These are phyloP conservation scores for Eutrema yunnanense DNA, from an alignment of 345 rosid genomes.

Conservation along the genomic window DNA sequence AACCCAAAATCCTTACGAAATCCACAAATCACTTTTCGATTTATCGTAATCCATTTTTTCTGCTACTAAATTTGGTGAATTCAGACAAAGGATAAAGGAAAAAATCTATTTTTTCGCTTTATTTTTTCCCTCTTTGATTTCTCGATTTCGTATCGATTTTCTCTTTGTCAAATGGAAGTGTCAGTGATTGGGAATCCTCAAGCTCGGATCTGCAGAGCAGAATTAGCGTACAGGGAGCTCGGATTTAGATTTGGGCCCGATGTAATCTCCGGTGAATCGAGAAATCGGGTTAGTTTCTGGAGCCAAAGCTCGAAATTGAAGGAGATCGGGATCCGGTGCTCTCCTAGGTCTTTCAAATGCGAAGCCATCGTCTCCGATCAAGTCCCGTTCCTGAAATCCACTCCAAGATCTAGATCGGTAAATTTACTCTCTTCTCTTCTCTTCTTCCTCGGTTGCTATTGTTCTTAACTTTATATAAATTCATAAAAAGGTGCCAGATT, in stretches of 20 bases:
- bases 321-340: conserved; percentile 29
- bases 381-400: conserved; percentile 3
- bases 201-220: conserved; percentile 37
- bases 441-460: background rate
- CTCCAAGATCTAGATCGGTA: conserved; percentile 47
- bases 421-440: background rate
- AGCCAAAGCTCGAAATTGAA: conserved; percentile 28
- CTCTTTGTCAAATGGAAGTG: conserved; percentile 43
- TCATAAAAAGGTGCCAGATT: background rate
- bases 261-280: conserved; percentile 6
- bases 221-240: conserved; percentile 34
- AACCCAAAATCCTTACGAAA: background rate
- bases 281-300: conserved; percentile 32
- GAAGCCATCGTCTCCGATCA: conserved; percentile 36
- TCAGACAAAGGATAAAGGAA: background rate
- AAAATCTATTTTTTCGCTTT: background rate
- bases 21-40: background rate
- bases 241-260: conserved; percentile 20
- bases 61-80: background rate
- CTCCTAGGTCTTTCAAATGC: conserved; percentile 40
- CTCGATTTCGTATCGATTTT: background rate
- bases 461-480: background rate
- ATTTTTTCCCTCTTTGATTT: background rate
- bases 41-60: background rate
- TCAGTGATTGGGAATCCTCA: conserved; percentile 51